phyloP scores from a whole-genome alignment of 164 flowering plant genomes.

The Chimonanthus praecox region DNA sequence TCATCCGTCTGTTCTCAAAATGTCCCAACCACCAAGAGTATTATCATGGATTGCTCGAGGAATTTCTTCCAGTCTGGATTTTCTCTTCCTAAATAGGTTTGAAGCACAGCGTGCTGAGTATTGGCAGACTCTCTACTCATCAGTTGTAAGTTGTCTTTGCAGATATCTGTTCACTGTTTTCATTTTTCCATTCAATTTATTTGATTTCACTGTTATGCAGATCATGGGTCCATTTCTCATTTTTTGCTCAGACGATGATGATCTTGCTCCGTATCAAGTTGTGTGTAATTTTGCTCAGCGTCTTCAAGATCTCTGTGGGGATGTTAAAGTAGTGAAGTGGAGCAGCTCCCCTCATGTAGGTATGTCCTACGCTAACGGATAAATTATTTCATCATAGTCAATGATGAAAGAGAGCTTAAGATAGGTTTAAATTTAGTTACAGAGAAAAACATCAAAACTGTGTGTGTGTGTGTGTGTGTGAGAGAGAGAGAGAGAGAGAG shows the following conservation, averaged over 20 bases:
- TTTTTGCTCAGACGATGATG: slow-evolving; percentile 81
- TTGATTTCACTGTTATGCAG: slow-evolving; percentile 36
- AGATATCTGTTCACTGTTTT: background rate
- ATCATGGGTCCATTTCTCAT: slow-evolving; percentile 73
- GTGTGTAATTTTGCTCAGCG: slow-evolving; percentile 71
- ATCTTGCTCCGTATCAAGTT: slow-evolving; percentile 68
- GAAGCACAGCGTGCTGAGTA: slow-evolving; percentile 94
- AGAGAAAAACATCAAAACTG: too few species aligned
- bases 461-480: too few species aligned
- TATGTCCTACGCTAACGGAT: slow-evolving; percentile 23
- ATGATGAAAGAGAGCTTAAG: background rate
- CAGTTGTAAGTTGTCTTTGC: slow-evolving; percentile 52
- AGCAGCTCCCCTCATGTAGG: slow-evolving; percentile 78
- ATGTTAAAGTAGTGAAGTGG: slow-evolving; percentile 78
- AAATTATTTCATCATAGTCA: background rate
- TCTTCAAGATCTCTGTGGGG: slow-evolving; percentile 67
- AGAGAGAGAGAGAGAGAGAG: too few species aligned
- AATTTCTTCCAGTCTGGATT: slow-evolving; percentile 65
- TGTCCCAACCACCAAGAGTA: slow-evolving; percentile 63
- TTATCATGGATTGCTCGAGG: slow-evolving; percentile 64
- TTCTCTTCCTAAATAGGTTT: slow-evolving; percentile 67
- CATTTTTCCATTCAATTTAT: slow-evolving; percentile 4
- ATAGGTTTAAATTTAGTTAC: too few species aligned
- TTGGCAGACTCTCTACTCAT: slow-evolving; percentile 89
- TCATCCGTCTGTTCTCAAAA: slow-evolving; percentile 60